Evolutionary conservation across 257 asterid species (phyloP), one percentile per base, ranked within the genome.

Genomic region (Sherardia arvensis): DNA sequence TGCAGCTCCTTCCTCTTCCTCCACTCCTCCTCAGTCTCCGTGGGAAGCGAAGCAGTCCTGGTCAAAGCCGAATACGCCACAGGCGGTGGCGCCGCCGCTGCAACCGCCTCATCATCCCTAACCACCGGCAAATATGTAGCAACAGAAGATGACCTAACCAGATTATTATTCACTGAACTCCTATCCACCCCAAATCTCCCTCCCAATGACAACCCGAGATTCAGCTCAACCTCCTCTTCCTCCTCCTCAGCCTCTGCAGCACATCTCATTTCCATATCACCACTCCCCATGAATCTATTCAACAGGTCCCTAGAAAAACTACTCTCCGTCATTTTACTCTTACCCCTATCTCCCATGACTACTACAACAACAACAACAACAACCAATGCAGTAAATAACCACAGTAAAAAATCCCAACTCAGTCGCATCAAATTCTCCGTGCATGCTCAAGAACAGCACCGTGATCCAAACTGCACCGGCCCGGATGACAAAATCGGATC

Each of bases 181-280:
- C 76, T 91, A 66, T 91, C 98, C 57, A 91, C 89, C 9, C 98
- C 98, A 76, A 91, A 88, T 79, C 83, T 83, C 10, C 98, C 98
- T 34, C 96, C 97, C 66, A 91, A 74, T 51, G 98, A 91, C 64
- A 91, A 75, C n/a, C 98, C 98, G 18, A 91, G 95, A 80, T 80
- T 91, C 91, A 91, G 71, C 79, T 91, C 98, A 36, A 86, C 55
- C 56, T 75, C 76, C 22, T 53, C 80, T 15, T 69, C 74, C 18
- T 68, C 79, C 27, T 65, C 84, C 1, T 45, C n/a, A n/a, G n/a
- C 77, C 21, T 75, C 75, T 34, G 60, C 71, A 61, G 45, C 53
- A 45, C 30, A 56, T 22, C 65, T 79, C 34, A 69, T 51, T 59
- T 36, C 55, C 53, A 63, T 61, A 25, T 71, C 61, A 45, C 65